Base-by-base conservation (phyloP, 352 stramenopile species). In the Achlya hypogyna region DNA sequence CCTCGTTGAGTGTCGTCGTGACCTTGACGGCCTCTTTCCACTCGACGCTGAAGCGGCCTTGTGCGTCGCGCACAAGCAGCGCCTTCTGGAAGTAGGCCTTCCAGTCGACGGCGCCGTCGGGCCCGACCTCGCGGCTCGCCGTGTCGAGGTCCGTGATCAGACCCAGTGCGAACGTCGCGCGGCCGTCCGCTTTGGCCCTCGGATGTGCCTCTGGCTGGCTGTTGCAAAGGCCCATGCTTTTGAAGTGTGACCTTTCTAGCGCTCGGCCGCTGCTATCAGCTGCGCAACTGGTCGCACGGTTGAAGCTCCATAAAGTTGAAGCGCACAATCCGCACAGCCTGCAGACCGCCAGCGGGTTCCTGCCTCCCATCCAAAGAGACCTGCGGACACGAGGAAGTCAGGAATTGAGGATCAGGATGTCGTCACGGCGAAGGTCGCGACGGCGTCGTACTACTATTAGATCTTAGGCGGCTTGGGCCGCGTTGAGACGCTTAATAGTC, bases 121-220 rank as follows among this genome's bases (percentile, higher is more conserved):
- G 82, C 35, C 81, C 71, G 54, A 97, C 82, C 38, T 45, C 38
- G 35, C 88, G 84, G 58, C 84, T 97, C 32, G 97, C 81, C 75
- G 97, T 96, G 79, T 99, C 96, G 43, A 99, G 74, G 76, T 99
- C 96, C 1, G 96, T 96, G n/a, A 99, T 90, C 23, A 96, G 87
- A 9, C 96, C 88, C 72, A 98, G 73, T 14, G 78, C 80, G 31
- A 92, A 88, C 35, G 82, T 31, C 8, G 14, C 38, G 38, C 38
- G 34, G 34, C 34, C 6, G 6, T 42, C 12, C 38, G 38, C 12
- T 45, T 18, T 45, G 38, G 1, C 2, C 12, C 38, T 10, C 38
- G 12, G 38, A 18, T 18, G 38, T 45, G 12, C n/a, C 38, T 45
- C 38, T 10, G n/a, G 38, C 38, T 3, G 14, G 38, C 38, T 45